phyloP scores from a whole-genome alignment of 768 basidiomycete genomes.

The Vararia minispora region DNA sequence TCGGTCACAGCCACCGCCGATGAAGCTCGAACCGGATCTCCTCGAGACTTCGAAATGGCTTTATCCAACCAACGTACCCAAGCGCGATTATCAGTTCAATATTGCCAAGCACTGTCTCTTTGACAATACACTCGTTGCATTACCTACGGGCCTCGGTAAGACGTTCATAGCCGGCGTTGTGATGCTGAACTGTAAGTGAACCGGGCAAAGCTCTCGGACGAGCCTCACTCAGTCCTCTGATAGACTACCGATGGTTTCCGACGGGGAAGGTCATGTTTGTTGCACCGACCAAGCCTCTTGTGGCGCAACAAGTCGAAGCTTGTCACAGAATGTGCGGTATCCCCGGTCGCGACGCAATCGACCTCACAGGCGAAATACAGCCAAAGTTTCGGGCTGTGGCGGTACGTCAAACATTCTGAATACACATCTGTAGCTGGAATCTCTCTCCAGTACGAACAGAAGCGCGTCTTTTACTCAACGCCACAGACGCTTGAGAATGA shows the following conservation, averaged over 20 bases:
- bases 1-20: constrained; percentile 45
- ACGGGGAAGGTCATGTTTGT: constrained; percentile 89
- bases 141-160: constrained; percentile 95
- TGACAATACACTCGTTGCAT: constrained; percentile 86
- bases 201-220: constrained; percentile 11
- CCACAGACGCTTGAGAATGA: constrained; percentile 93
- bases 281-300: constrained; percentile 93
- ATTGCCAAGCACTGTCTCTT: constrained; percentile 80
- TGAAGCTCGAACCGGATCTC: constrained; percentile 72
- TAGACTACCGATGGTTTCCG: constrained; percentile 90
- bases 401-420: constrained; percentile 39
- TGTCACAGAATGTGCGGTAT: constrained; percentile 93
- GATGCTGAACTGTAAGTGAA: constrained; percentile 78
- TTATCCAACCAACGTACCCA: constrained; percentile 79
- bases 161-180: constrained; percentile 96
- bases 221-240: background rate
- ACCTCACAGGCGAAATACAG: constrained; percentile 76
- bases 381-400: constrained; percentile 42
- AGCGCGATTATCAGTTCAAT: constrained; percentile 91
- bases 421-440: background rate
- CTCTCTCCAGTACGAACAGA: constrained; percentile 55
- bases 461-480: constrained; percentile 90
- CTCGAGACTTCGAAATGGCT: constrained; percentile 80
- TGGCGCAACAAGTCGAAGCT: constrained; percentile 89
- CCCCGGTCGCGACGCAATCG: constrained; percentile 72